Percentiles rank a stretch among this genome's conserved stretches.
Evolutionary conservation across 1,139 yeast species (phyloP).

Genomic region (Saccharomyces hybrid): DNA sequence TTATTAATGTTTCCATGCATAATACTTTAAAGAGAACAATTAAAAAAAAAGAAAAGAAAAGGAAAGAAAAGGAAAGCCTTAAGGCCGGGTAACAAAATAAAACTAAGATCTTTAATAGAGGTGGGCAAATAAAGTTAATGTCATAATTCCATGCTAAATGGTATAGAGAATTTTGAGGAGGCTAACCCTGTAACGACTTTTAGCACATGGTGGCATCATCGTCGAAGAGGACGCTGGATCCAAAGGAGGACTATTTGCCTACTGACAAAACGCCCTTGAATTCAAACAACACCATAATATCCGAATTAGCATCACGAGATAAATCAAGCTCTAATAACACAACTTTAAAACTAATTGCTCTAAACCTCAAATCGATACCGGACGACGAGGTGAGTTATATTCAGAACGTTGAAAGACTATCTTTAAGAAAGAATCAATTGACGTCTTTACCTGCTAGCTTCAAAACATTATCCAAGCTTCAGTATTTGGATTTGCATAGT

Average conservation of each 20-base stretch:
- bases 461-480: constrained; percentile 39
- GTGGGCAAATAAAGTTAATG: not conserved
- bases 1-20: not conserved
- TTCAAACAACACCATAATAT: constrained; percentile 9
- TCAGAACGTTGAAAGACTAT: constrained; percentile 44
- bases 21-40: not conserved
- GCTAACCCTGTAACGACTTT: not conserved
- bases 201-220: not conserved
- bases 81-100: not conserved
- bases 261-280: not conserved
- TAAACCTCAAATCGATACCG: constrained; percentile 20
- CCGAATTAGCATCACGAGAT: constrained; percentile 17
- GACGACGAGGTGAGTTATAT: constrained; percentile 38
- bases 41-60: not conserved
- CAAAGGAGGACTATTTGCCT: not conserved
- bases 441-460: constrained; percentile 45
- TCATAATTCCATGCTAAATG: not conserved
- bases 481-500: constrained; percentile 60
- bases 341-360: constrained; percentile 25
- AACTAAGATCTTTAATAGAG: not conserved
- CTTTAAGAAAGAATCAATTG: constrained; percentile 47
- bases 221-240: not conserved
- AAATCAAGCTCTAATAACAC: constrained; percentile 9
- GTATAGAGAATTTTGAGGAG: not conserved
- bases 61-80: not conserved